Conservation (phyloP, 1,284 basidiomycete species). For the Amylostereum areolatum region DNA sequence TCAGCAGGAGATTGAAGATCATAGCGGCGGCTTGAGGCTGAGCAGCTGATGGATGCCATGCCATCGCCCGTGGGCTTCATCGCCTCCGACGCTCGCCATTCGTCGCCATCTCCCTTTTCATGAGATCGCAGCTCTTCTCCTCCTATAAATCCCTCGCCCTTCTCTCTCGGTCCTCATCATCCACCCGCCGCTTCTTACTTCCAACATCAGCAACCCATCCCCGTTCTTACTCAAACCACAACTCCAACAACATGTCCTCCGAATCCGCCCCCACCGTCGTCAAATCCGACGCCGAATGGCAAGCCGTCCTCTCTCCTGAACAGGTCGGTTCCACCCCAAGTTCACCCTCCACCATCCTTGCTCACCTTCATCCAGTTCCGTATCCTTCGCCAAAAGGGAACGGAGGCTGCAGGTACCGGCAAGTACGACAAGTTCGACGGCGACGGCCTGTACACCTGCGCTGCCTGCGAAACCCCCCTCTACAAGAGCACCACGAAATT, state of each 20-base stretch:
- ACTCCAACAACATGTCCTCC: not conserved
- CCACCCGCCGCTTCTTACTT: not conserved
- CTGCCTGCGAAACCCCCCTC: constrained; percentile 64
- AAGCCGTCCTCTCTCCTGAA: constrained; percentile 73
- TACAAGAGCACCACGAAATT: constrained; percentile 92
- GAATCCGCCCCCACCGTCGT: constrained; percentile 4
- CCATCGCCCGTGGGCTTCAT: no score
- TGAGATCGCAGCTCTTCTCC: not conserved
- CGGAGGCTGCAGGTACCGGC: constrained; percentile 74
- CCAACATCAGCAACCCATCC: not conserved
- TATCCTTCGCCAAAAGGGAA: constrained; percentile 83
- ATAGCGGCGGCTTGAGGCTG: no score
- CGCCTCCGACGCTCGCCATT: no score
- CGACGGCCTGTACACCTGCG: constrained; percentile 70
- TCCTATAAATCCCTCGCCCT: not conserved
- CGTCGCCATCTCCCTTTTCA: no score
- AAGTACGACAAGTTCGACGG: constrained; percentile 69
- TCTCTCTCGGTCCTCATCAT: not conserved
- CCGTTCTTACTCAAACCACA: not conserved
- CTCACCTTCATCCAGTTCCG: constrained; percentile 55
- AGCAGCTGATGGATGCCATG: no score
- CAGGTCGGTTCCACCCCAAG: constrained; percentile 47
- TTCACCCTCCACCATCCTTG: not conserved
- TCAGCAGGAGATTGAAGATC: no score
- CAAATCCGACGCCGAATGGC: constrained; percentile 85